Base-by-base conservation (phyloP, 495 filamentous ascomycete species). In the Penicillium egyptiacum region DNA sequence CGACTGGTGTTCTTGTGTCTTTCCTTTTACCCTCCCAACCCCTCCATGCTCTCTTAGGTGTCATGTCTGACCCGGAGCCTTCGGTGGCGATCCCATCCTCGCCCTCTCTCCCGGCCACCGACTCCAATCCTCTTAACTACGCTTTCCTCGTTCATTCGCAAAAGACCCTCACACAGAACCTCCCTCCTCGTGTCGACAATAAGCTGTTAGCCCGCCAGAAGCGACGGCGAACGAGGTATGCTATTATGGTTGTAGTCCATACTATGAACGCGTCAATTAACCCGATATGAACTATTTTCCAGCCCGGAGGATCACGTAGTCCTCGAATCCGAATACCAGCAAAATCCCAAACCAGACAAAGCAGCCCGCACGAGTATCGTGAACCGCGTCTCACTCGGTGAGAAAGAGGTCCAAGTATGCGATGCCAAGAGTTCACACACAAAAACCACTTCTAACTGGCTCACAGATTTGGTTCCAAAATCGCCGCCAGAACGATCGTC, bases 381-480 rank as follows among this genome's bases (percentile, higher is more conserved):
- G 52, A 83, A 81, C 71, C 85, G 83, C 68, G 95, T 98, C 52
- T 86, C 88, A 44, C 81, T 99, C 63, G 94, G 89, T 58, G 94
- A 99, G 75, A 97, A 97, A 71, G 93, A 97, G 79, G 91, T 98
- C 17, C 95, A 98, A 84, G 94, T 97, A 65, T 79, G 88, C 53
- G 57, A 65, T 59, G 57, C 58, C 61, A 64, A 65, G 63, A 68
- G 57, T 77, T 55, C 56, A 56, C 42, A 12, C 59, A 42, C 33
- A 28, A 62, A 60, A 66, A 61, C 56, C 42, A 35, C 50, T 55
- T 57, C 41, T 61, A 50, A 63, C 58, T 58, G 40, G 56, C 46
- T 49, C 28, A 30, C 69, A 98, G 94, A 96, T 99, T 63, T 99
- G 95, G 95, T 99, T 99, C 73, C 95, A 98, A 69, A 99, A 99